A percentile compares a stretch with the other conserved stretches of the same genome.
Conservation (phyloP, 2,329 filamentous ascomycete genomes). For the Nemania serpens region DNA sequence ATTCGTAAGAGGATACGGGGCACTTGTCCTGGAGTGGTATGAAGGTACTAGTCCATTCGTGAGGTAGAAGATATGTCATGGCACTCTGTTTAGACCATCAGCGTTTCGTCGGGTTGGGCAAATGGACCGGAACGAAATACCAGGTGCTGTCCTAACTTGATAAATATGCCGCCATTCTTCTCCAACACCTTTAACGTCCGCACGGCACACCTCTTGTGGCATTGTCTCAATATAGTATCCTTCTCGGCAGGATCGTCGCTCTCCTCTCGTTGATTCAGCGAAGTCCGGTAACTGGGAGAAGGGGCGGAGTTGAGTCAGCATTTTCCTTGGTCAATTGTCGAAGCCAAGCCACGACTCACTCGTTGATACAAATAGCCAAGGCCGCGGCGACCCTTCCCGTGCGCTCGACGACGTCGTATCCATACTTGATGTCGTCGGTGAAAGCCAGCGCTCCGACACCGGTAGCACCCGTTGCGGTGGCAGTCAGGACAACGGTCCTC, state of each 20-base stretch:
- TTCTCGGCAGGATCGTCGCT: conserved; percentile 66
- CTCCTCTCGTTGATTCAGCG: conserved; percentile 72
- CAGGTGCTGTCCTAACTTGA: conserved; percentile 95
- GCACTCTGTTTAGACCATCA: conserved; percentile 63
- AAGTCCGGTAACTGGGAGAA: conserved; percentile 76
- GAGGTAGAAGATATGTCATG: conserved; percentile 90
- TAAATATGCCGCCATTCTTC: conserved; percentile 97
- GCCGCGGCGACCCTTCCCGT: conserved; percentile 77
- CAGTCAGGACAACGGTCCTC: conserved; percentile 49
- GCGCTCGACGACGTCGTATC: conserved; percentile 75
- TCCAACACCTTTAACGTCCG: conserved; percentile 86
- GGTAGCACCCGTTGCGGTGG: conserved; percentile 56
- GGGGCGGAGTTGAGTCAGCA: conserved; percentile 13
- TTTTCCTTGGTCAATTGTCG: background rate
- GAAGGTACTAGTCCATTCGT: conserved; percentile 94
- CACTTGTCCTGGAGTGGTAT: conserved; percentile 95
- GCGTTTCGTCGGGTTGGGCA: background rate
- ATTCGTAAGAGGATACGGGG: conserved; percentile 86
- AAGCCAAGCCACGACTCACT: conserved; percentile 56
- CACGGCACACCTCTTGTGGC: conserved; percentile 90
- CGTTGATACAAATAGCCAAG: conserved; percentile 82
- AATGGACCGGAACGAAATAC: conserved; percentile 45
- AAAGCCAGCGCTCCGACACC: conserved; percentile 58
- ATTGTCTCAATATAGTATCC: conserved; percentile 73
- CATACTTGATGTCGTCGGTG: conserved; percentile 73